A percentile compares a stretch with the other conserved stretches of the same genome.
These are phyloP conservation scores for Leccinum imitatum DNA, from an alignment of 768 basidiomycete genomes.

Conservation along the genomic window DNA sequence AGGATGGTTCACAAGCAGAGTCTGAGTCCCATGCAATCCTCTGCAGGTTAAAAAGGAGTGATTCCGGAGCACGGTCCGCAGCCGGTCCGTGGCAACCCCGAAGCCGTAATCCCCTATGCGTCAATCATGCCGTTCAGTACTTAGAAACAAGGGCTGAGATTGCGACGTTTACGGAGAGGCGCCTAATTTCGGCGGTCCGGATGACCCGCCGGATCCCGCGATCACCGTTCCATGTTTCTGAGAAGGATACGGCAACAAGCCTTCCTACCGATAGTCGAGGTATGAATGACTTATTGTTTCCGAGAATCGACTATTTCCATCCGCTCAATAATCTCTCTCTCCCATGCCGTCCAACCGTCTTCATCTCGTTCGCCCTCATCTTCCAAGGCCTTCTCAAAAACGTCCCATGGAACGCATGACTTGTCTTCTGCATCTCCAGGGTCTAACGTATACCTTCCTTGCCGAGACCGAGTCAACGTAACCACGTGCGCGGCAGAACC, in stretches of 20 bases:
- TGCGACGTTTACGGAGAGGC: not conserved
- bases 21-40: not conserved
- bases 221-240: not conserved
- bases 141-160: not conserved
- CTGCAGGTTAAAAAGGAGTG: constrained; percentile 7
- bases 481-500: constrained; percentile 94
- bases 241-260: not conserved
- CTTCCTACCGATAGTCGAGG: not conserved
- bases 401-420: constrained; percentile 71
- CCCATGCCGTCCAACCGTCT: constrained; percentile 79
- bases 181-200: constrained; percentile 1
- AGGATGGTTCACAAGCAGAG: not conserved
- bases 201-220: not conserved
- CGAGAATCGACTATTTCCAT: constrained; percentile 53
- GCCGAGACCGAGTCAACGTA: constrained; percentile 82
- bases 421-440: constrained; percentile 51
- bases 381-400: constrained; percentile 61
- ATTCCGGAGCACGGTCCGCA: constrained; percentile 12
- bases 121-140: not conserved
- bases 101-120: not conserved
- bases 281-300: constrained; percentile 11
- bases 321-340: constrained; percentile 69
- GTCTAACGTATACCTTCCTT: constrained; percentile 73
- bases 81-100: constrained; percentile 8
- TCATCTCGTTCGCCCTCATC: constrained; percentile 55